These are phyloP conservation scores for Pueraria montana DNA, from an alignment of 306 rosid species.

Conservation along the genomic window DNA sequence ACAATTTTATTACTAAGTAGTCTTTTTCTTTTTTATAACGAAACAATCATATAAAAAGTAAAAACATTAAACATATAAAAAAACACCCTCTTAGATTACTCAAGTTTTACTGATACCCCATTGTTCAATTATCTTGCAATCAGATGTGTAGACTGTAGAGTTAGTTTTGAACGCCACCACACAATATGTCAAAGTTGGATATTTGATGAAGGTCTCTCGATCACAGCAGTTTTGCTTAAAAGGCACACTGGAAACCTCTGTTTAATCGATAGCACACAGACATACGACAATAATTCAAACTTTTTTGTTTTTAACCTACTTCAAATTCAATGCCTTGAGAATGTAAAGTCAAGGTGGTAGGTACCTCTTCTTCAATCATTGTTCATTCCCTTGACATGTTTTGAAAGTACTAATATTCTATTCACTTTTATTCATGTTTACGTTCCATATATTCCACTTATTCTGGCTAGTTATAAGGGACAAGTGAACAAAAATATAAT, in stretches of 20 bases:
- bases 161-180: slow-evolving; percentile 4
- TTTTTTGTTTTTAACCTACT: slow-evolving; percentile 49
- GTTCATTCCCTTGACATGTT: slow-evolving; percentile 48
- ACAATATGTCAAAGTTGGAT: slow-evolving; percentile 34
- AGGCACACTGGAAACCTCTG: slow-evolving; percentile 21
- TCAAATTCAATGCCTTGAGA: slow-evolving; percentile 53
- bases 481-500: not conserved
- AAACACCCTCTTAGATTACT: too few species aligned
- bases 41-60: too few species aligned
- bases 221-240: slow-evolving; percentile 15
- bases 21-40: too few species aligned
- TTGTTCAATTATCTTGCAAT: not conserved
- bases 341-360: slow-evolving; percentile 69
- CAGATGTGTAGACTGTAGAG: not conserved
- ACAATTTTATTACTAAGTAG: too few species aligned
- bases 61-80: too few species aligned
- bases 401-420: slow-evolving; percentile 33
- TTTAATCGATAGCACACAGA: slow-evolving; percentile 15
- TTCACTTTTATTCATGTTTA: slow-evolving; percentile 6
- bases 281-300: slow-evolving; percentile 45
- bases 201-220: not conserved
- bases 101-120: too few species aligned
- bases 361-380: slow-evolving; percentile 54
- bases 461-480: not conserved
- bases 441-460: slow-evolving; percentile 9